phyloP scores from a whole-genome alignment of 2,329 filamentous ascomycete genomes.

The Microdochium bolleyi region DNA sequence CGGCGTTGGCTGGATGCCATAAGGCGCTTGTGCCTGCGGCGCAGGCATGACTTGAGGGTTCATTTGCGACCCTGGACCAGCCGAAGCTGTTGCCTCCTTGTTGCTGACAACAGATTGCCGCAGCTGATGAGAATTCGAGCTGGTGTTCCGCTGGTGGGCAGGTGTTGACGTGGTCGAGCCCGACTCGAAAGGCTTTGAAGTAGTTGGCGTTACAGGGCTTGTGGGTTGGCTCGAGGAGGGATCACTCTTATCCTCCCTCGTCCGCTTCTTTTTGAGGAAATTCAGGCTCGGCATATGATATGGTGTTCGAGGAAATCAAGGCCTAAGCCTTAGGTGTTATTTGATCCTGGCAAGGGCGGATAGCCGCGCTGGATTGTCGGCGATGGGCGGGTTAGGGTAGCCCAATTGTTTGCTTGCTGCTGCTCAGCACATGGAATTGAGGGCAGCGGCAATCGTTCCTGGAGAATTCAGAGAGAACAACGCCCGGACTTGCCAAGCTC shows the following conservation, averaged over 20 bases:
- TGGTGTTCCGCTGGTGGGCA: constrained; percentile 10
- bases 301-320: constrained; percentile 19
- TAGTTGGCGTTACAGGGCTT: constrained; percentile 54
- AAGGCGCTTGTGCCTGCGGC: constrained; percentile 24
- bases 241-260: constrained; percentile 77
- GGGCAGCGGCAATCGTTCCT: background rate
- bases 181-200: constrained; percentile 41
- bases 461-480: too few species aligned
- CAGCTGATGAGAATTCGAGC: constrained; percentile 9
- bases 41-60: constrained; percentile 18
- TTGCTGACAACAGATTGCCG: constrained; percentile 10
- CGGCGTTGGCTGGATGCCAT: constrained; percentile 32
- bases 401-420: background rate
- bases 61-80: constrained; percentile 22
- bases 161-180: constrained; percentile 28
- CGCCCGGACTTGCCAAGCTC: background rate
- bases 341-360: background rate
- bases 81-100: constrained; percentile 15
- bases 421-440: background rate
- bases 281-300: constrained; percentile 82
- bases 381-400: too few species aligned
- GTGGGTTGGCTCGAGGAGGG: constrained; percentile 58
- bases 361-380: background rate
- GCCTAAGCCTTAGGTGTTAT: constrained; percentile 5
- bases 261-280: constrained; percentile 98